phyloP scores from a whole-genome alignment of 192 early-diverging fungal species.

The Pilobolus umbonatus region DNA sequence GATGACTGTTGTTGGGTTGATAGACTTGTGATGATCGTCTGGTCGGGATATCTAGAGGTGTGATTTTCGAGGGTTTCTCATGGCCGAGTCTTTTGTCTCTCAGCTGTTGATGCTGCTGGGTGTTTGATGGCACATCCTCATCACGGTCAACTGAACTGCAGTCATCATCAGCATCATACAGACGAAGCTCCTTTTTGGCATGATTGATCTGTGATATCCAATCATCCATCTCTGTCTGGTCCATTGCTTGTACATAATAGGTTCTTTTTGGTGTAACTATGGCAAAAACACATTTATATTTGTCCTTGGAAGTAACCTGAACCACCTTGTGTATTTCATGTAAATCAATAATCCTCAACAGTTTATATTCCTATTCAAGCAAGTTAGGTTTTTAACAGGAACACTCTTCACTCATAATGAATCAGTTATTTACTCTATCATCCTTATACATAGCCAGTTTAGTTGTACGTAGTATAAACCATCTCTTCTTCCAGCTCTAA shows the following conservation, averaged over 20 bases:
- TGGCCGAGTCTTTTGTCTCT: no score
- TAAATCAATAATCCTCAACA: conserved; percentile 68
- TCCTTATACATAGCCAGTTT: conserved; percentile 84
- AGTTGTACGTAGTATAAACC: conserved; percentile 79
- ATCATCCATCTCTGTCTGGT: conserved; percentile 53
- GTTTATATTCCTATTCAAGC: conserved; percentile 64
- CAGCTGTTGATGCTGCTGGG: no score
- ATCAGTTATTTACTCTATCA: conserved; percentile 49
- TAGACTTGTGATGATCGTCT: background rate
- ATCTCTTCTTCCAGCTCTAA: conserved; percentile 80
- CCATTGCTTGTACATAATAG: conserved; percentile 63
- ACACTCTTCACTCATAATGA: background rate
- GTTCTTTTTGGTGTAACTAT: conserved; percentile 70
- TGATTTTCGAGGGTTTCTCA: conserved; percentile 5
- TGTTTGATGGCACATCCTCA: conserved; percentile 6
- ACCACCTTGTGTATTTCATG: conserved; percentile 66
- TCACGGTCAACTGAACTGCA: conserved; percentile 23
- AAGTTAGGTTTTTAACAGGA: no score
- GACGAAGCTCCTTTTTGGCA: conserved; percentile 32
- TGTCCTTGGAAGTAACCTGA: conserved; percentile 63
- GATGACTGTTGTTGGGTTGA: background rate
- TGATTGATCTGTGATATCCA: conserved; percentile 73
- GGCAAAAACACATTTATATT: conserved; percentile 62
- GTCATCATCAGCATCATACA: conserved; percentile 29
- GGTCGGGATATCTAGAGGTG: conserved; percentile 22